Base-by-base conservation (phyloP, 257 asterid genomes). In the Solanum boliviense region DNA sequence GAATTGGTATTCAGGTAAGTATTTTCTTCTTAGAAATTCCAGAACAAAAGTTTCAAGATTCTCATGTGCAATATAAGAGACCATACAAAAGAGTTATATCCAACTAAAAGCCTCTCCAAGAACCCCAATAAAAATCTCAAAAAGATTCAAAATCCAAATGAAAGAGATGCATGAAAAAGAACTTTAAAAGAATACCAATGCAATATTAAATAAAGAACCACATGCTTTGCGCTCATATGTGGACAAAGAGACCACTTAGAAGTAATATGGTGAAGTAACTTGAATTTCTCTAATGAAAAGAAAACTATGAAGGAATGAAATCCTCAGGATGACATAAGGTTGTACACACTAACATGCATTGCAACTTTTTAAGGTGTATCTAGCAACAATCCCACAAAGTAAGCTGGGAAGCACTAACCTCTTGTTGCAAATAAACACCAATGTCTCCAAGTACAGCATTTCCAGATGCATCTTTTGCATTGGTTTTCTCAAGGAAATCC, bases 391-490 rank as follows among this genome's bases (percentile, higher is more conserved):
- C 29, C 25, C 36, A 4, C 32, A 70, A 86, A 60, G 82, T 70
- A 62, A 60, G 48, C 62, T 36, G 67, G 62, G 68, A 4, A 84
- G 34, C 76, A 86, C 93, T 75, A 87, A 96, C 99, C 98, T 96
- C 98, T 91, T 92, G 98, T 89, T 95, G 99, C 89, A 96, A 89
- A 91, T 89, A 91, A 83, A 90, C 96, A 76, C 99, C 99, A 72
- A 96, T 89, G 93, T 96, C 99, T 88, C 99, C 98, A 39, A 96
- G 90, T 84, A 96, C 89, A 41, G 85, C 86, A 89, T 96, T 96
- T 62, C 99, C 98, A 35, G 98, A 95, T 89, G 98, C 99, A 91
- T 96, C 99, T 83, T 84, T 94, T 70, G 98, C 98, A 91, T 94
- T 93, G 62, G 96, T 94, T 93, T 93, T 94, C 90, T 89, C 90